Base-by-base conservation (phyloP, 805 yeast species). In the Candida peoriensis region DNA sequence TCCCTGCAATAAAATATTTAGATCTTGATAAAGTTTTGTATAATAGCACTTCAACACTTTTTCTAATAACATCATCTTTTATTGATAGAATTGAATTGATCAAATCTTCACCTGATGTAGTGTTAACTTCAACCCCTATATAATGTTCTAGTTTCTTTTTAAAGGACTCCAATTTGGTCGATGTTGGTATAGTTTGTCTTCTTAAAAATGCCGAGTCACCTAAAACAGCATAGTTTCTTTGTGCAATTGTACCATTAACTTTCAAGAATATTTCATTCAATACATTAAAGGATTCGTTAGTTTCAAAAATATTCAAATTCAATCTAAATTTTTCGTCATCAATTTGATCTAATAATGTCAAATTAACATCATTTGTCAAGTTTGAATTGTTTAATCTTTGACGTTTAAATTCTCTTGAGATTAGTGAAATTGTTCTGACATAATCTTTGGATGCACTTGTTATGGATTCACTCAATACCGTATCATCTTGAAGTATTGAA, bases 1-100 rank as follows among this genome's bases (percentile, higher is more conserved):
- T 81, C 20, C 95, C 97, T 8, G 96, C 94, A 52, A 88, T 75
- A 42, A 78, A 82, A 56, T 93, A 93, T 52, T 82, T 85, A 24
- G 95, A 94, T 50, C 94, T 72, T 9, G 81, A 70, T 78, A 93
- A 72, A 32, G 90, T 77, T 63, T 93, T 93, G 61, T 68, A 76
- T 41, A 93, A 63, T 38, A 87, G 64, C 0, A 93, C 76, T 55
- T 89, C 95, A 24, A 87, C 72, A 32, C 90, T 83, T 39, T 71
- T 72, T 47, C 95, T 74, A 35, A 72, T 72, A 13, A 70, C 68
- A 3, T 73, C 66, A 53, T 86, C 81, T 27, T 74, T 66, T 45
- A 86, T 75, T 10, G 61, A 56, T 31, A 85, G 68, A 28, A 93
- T 70, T 1, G 95, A 82, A 42, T 72, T 73, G 39, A 85, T 81